These are phyloP conservation scores for Petunia hybrid DNA, from an alignment of 305 asterid genomes.

Conservation along the genomic window DNA sequence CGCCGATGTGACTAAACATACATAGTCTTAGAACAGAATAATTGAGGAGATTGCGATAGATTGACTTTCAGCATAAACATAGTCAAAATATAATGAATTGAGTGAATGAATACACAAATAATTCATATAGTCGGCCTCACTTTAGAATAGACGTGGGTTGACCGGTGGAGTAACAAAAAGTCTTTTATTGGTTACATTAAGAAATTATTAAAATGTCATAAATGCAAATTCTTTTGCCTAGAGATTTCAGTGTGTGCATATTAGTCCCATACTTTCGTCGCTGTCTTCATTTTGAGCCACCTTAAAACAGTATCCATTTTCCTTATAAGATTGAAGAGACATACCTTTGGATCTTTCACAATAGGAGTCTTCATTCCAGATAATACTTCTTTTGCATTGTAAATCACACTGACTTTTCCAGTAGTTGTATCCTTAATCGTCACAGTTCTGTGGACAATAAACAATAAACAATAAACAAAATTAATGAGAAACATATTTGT, in stretches of 20 bases:
- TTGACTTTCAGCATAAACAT: not conserved
- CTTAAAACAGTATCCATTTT: not conserved
- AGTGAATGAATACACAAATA: not conserved
- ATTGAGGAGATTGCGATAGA: not conserved
- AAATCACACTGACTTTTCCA: conserved; percentile 57
- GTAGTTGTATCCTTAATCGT: conserved; percentile 55
- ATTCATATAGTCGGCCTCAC: not conserved
- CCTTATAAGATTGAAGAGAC: not conserved
- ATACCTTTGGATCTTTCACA: conserved; percentile 66
- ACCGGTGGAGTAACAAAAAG: not conserved
- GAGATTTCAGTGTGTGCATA: not conserved
- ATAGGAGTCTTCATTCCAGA: conserved; percentile 65
- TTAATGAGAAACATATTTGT: not conserved
- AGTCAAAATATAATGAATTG: not conserved
- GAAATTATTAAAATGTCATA: not conserved
- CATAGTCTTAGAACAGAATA: too few relatives aligned
- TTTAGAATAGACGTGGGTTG: not conserved
- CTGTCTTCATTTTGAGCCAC: not conserved
- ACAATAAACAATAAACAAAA: not conserved
- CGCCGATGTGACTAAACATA: not conserved
- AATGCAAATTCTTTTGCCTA: not conserved
- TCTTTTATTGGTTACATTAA: not conserved
- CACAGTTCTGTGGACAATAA: conserved; percentile 49
- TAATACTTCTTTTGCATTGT: conserved; percentile 66
- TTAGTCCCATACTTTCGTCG: not conserved